Evolutionary conservation across 2,329 filamentous ascomycete genomes (phyloP).

Genomic region (Nakataea oryzae): DNA sequence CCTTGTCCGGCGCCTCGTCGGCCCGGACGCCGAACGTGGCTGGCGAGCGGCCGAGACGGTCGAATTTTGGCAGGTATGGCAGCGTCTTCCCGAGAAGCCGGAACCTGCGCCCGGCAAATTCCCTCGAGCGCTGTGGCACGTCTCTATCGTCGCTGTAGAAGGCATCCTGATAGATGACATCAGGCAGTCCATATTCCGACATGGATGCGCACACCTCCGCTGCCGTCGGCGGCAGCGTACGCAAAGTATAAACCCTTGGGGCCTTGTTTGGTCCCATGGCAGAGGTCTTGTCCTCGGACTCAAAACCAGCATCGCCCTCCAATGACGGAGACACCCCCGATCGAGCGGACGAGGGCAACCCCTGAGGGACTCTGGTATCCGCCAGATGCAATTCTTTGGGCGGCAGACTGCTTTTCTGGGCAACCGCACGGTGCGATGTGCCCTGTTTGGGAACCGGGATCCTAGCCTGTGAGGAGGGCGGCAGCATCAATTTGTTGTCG

Average conservation of each 20-base stretch:
- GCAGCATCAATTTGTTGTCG: not conserved
- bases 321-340: too few relatives aligned
- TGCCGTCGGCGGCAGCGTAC: slow-evolving; percentile 19
- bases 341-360: not conserved
- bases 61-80: slow-evolving; percentile 72
- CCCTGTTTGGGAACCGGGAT: not conserved
- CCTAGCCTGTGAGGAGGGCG: not conserved
- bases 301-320: not conserved
- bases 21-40: slow-evolving; percentile 44
- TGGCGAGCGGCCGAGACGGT: slow-evolving; percentile 46
- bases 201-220: slow-evolving; percentile 45
- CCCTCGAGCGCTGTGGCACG: slow-evolving; percentile 63
- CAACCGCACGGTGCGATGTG: not conserved
- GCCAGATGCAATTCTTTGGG: not conserved
- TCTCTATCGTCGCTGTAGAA: slow-evolving; percentile 79
- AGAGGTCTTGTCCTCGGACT: not conserved
- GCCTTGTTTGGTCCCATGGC: not conserved
- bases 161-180: slow-evolving; percentile 72
- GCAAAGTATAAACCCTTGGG: not conserved
- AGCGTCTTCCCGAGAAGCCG: slow-evolving; percentile 64
- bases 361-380: not conserved
- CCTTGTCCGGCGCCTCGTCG: slow-evolving; percentile 35
- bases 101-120: slow-evolving; percentile 85
- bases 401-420: not conserved
- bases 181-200: slow-evolving; percentile 44